Percentiles rank a stretch among this genome's conserved stretches.
phyloP scores from a whole-genome alignment of 2,329 filamentous ascomycete species.

The Arthrobotrys pseudoclavata region DNA sequence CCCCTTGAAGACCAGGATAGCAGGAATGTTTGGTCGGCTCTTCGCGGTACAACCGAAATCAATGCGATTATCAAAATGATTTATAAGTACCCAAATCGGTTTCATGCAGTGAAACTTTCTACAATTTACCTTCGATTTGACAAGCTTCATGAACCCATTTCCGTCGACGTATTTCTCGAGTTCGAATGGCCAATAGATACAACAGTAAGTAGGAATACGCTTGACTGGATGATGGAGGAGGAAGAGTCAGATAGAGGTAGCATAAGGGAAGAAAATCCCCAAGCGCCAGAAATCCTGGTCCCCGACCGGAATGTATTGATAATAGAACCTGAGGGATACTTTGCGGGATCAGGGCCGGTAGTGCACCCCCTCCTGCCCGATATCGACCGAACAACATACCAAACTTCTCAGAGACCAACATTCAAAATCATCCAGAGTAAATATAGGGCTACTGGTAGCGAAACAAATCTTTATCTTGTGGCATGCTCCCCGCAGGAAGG shows the following conservation, averaged over 20 bases:
- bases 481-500: slow-evolving; percentile 2
- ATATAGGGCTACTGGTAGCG: not conserved
- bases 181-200: not conserved
- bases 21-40: slow-evolving; percentile 5
- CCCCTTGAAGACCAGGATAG: not conserved
- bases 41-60: slow-evolving; percentile 5
- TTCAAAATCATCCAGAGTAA: not conserved
- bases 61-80: slow-evolving; percentile 3
- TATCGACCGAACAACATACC: slow-evolving; percentile 1
- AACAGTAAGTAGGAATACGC: too few species aligned
- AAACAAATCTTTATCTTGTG: not conserved
- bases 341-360: not conserved
- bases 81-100: not conserved
- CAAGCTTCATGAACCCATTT: not conserved
- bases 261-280: too few species aligned
- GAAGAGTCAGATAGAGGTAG: too few species aligned
- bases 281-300: not conserved
- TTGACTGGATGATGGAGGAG: too few species aligned
- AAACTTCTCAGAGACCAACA: not conserved
- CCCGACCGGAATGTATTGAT: not conserved
- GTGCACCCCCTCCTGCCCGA: not conserved
- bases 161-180: slow-evolving; percentile 2
- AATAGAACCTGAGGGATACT: not conserved
- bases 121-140: not conserved
- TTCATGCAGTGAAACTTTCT: not conserved